Base-by-base conservation (phyloP, 176 grass and related monocot genomes). In the Carex scoparia region DNA sequence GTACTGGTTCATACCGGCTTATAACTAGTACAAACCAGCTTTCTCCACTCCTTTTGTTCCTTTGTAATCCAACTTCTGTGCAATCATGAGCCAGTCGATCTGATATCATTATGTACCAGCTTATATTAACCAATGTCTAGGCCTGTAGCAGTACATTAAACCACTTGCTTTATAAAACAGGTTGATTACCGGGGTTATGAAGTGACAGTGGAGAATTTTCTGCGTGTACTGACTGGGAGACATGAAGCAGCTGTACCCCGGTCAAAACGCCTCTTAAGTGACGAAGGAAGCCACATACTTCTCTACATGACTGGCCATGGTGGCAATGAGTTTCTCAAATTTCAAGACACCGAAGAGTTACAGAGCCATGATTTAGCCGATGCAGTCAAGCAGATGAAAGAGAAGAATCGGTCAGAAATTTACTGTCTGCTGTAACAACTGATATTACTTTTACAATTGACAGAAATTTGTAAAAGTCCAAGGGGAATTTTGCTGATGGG, bases 281-380 rank as follows among this genome's bases (percentile, higher is more conserved):
- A 99, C 85, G 93, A 99, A 88, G 96, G 96, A 84, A 95, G 96
- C 87, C 96, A 99, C 81, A 92, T 96, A 89, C 91, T 99, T 68
- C 80, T 99, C 38, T 99, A 99, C 87, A 95, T 99, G 97, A 99
- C 97, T n/a, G 97, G 97, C 13, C 97, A 99, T 88, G 97, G 97
- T 15, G 93, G 97, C 10, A 92, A 99, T 87, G 93, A 99, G 84
- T 99, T 96, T 94, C 81, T 99, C 80, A 99, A 99, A 79, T 99
- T 96, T 87, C 97, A 99, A 88, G 97, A 99, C 88, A 91, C 88
- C 84, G 97, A 96, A 89, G 97, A 99, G 69, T 94, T 96, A 88
- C 91, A 96, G 58, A 92, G 97, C 84, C 93, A 99, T 84, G 97
- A 99, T 90, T 89, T 99, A 89, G 97, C 93, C 63, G 97, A 96